phyloP scores from a whole-genome alignment of 345 rosid genomes.

The Raphanus raphanistrum region DNA sequence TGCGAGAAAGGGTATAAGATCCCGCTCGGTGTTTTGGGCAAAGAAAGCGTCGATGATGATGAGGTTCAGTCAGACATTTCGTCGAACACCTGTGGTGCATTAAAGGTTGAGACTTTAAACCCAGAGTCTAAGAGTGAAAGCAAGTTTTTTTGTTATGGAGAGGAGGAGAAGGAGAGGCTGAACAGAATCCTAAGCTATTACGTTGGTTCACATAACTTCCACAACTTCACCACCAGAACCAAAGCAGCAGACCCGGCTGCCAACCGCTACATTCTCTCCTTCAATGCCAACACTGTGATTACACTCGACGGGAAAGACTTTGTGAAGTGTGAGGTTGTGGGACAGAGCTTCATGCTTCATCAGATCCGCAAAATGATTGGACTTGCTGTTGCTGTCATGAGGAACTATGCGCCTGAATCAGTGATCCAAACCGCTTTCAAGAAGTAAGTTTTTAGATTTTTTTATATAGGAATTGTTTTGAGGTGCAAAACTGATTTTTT shows the following conservation, averaged over 20 bases:
- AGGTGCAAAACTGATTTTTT: not conserved
- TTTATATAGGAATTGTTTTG: not conserved
- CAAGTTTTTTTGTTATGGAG: constrained; percentile 60
- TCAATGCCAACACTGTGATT: constrained; percentile 55
- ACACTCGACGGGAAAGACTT: constrained; percentile 74
- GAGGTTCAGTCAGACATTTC: constrained; percentile 40
- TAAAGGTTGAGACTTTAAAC: constrained; percentile 27
- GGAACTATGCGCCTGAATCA: constrained; percentile 76
- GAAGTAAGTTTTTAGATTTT: constrained; percentile 47
- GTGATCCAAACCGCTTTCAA: constrained; percentile 63
- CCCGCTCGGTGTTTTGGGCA: constrained; percentile 59
- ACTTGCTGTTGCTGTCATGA: constrained; percentile 82
- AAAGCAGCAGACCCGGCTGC: constrained; percentile 92
- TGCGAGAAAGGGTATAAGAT: constrained; percentile 85
- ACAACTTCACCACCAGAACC: constrained; percentile 86
- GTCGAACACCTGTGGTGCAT: constrained; percentile 38
- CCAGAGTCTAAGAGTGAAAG: constrained; percentile 32
- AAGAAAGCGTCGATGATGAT: constrained; percentile 33
- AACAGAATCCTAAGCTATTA: constrained; percentile 70
- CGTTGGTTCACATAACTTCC: constrained; percentile 92
- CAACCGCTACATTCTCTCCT: constrained; percentile 65
- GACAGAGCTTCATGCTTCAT: constrained; percentile 99
- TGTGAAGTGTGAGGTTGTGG: constrained; percentile 92
- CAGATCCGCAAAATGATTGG: constrained; percentile 95
- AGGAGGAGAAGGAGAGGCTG: constrained; percentile 74